These are phyloP conservation scores for Platanthera guangdongensis DNA, from an alignment of 106 monocot genomes.

Conservation along the genomic window DNA sequence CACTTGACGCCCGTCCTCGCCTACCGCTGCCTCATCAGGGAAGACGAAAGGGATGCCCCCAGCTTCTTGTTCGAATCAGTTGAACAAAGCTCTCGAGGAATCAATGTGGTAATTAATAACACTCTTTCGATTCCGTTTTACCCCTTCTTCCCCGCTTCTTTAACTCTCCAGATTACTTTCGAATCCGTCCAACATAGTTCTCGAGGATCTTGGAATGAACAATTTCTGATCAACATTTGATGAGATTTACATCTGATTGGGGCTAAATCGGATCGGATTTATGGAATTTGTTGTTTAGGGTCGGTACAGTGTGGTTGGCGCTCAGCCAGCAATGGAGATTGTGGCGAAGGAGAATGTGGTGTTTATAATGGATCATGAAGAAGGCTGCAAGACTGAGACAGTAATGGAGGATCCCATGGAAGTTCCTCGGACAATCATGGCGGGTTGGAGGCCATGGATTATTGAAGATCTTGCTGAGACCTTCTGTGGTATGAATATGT, in stretches of 20 bases:
- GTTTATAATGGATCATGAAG: constrained; percentile 65
- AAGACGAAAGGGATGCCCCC: constrained; percentile 46
- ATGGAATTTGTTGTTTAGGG: constrained; percentile 27
- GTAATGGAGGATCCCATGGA: constrained; percentile 62
- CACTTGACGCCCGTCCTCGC: constrained; percentile 43
- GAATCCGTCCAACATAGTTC: neutral
- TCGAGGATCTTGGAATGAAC: neutral
- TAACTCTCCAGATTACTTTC: neutral
- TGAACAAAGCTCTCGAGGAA: constrained; percentile 32
- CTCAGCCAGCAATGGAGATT: constrained; percentile 83
- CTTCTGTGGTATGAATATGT: constrained; percentile 46
- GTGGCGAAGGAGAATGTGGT: constrained; percentile 74
- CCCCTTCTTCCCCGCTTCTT: neutral
- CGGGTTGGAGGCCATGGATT: constrained; percentile 54
- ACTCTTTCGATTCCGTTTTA: neutral
- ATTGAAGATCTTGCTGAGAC: constrained; percentile 59
- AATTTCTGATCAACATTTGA: neutral
- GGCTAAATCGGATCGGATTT: neutral
- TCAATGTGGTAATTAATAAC: constrained; percentile 26
- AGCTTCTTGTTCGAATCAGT: constrained; percentile 68
- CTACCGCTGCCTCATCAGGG: constrained; percentile 30
- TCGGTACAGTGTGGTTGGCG: constrained; percentile 77
- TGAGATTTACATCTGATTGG: neutral
- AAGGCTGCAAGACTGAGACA: constrained; percentile 36
- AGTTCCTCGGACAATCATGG: constrained; percentile 63